phyloP scores from a whole-genome alignment of 805 yeast species.

The Cyberlindnera misumaiensis region DNA sequence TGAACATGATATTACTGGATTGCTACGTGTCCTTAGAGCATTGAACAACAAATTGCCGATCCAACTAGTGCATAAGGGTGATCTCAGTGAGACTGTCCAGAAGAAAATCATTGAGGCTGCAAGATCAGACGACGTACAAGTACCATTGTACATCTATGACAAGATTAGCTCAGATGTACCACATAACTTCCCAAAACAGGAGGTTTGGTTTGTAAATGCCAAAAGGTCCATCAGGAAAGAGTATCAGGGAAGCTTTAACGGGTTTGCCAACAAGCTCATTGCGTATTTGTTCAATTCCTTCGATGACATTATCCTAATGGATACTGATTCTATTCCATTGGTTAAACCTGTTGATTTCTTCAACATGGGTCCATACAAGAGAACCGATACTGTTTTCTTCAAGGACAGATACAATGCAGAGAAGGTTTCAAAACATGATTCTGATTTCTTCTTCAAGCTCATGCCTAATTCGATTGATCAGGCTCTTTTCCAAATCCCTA shows the following conservation, averaged over 20 bases:
- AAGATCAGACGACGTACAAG: constrained; percentile 27
- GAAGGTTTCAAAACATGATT: constrained; percentile 18
- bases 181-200: constrained; percentile 26
- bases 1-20: constrained; percentile 38
- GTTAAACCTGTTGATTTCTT: constrained; percentile 30
- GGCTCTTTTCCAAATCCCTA: constrained; percentile 24
- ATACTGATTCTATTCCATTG: constrained; percentile 44
- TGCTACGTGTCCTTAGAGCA: constrained; percentile 37
- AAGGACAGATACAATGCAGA: constrained; percentile 32
- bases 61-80: constrained; percentile 36
- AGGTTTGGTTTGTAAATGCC: constrained; percentile 35
- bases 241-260: constrained; percentile 26
- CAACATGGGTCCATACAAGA: constrained; percentile 29
- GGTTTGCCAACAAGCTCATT: constrained; percentile 41
- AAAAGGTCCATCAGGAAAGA: constrained; percentile 21
- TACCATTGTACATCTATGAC: constrained; percentile 22
- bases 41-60: constrained; percentile 33
- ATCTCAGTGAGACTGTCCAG: constrained; percentile 27
- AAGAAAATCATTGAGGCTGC: constrained; percentile 32
- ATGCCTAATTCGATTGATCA: constrained; percentile 34
- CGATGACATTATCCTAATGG: constrained; percentile 47
- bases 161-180: constrained; percentile 19
- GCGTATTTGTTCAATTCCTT: constrained; percentile 53
- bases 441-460: constrained; percentile 34
- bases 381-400: constrained; percentile 32